phyloP scores from a whole-genome alignment of 2,329 filamentous ascomycete species.

The Emmonsia crescens region DNA sequence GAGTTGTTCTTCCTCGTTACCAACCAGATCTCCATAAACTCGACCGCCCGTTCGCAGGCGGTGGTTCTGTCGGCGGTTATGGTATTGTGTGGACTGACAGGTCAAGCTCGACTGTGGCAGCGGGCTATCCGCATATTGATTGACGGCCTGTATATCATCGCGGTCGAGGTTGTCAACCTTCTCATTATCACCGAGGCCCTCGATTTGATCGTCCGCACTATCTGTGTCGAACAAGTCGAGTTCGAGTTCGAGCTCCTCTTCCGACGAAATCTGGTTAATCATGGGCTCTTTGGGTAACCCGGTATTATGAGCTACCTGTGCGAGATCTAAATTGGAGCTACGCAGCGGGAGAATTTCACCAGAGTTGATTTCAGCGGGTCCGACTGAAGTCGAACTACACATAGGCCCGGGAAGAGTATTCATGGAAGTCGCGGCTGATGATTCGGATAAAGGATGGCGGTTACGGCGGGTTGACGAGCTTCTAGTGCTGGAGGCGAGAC shows the following conservation, averaged over 20 bases:
- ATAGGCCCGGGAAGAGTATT: not conserved
- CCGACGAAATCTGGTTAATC: not conserved
- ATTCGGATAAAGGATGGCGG: not conserved
- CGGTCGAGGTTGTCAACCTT: not conserved
- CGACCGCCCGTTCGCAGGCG: constrained; percentile 7
- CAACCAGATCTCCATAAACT: constrained; percentile 10
- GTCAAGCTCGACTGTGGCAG: too few species aligned
- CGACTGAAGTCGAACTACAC: not conserved
- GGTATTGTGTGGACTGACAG: not conserved
- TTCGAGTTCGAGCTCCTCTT: not conserved
- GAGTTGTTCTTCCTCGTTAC: constrained; percentile 9
- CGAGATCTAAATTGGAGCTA: not conserved
- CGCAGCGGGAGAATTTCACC: not conserved
- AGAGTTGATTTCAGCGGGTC: not conserved
- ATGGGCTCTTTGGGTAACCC: not conserved
- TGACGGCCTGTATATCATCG: too few species aligned
- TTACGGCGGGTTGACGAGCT: too few species aligned
- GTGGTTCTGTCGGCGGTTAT: not conserved
- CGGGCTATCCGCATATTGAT: too few species aligned
- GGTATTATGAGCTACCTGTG: not conserved
- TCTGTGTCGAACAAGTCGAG: not conserved
- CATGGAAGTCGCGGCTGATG: not conserved
- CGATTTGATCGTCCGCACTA: not conserved
- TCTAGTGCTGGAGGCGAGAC: not conserved
- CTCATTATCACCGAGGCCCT: not conserved